phyloP scores from a whole-genome alignment of 495 filamentous ascomycete genomes.

The Hypoxylon lienhwacheense region DNA sequence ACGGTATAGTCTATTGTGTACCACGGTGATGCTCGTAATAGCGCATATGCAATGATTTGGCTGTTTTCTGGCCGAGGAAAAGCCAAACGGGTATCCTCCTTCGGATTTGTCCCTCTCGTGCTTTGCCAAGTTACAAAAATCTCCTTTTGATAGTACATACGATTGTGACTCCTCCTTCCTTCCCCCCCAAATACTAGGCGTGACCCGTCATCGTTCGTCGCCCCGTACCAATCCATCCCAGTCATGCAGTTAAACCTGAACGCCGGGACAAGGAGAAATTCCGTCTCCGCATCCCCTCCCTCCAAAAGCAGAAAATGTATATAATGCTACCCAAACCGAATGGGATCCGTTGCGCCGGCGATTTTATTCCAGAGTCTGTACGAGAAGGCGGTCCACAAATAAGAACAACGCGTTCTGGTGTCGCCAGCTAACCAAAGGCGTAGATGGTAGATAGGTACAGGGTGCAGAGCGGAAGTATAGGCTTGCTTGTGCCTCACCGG shows the following conservation, averaged over 20 bases:
- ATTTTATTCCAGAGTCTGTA: constrained; percentile 24
- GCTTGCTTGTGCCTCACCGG: constrained; percentile 2
- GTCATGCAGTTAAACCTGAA: constrained; percentile 38
- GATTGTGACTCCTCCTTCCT: constrained; percentile 4
- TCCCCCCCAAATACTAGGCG: constrained; percentile 1
- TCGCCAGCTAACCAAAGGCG: constrained; percentile 13
- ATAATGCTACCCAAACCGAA: constrained; percentile 35
- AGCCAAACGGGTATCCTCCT: neutral
- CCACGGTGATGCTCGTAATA: constrained; percentile 14
- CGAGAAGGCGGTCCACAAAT: constrained; percentile 29
- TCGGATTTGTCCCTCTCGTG: constrained; percentile 1
- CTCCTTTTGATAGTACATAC: constrained; percentile 24
- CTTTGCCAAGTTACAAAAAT: constrained; percentile 10
- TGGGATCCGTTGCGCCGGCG: constrained; percentile 28
- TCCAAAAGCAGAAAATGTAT: constrained; percentile 19
- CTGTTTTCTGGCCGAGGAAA: neutral
- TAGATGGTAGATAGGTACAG: constrained; percentile 29
- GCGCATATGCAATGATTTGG: constrained; percentile 12
- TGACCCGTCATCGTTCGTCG: constrained; percentile 28
- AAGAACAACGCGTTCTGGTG: constrained; percentile 20
- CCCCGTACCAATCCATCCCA: constrained; percentile 23
- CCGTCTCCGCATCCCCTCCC: constrained; percentile 18
- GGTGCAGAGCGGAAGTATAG: neutral
- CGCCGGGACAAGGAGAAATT: constrained; percentile 33
- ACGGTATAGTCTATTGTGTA: constrained; percentile 22